Percentiles rank a stretch among this genome's conserved stretches.
Evolutionary conservation across 805 yeast species (phyloP).

Genomic region (Spathaspora arborariae): DNA sequence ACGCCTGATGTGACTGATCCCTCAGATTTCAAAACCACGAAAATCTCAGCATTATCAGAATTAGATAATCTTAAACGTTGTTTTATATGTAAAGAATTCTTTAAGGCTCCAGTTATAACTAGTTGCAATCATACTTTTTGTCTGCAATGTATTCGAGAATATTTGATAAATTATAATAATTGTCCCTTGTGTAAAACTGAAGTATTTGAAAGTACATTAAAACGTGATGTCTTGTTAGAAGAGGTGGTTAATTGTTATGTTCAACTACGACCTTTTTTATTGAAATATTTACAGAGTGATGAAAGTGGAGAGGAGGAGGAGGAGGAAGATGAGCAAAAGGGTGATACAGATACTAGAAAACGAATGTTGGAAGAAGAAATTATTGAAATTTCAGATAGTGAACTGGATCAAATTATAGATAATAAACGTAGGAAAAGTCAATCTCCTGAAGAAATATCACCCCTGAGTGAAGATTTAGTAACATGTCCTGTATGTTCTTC

Average conservation of each 20-base stretch:
- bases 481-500: slow-evolving; percentile 68
- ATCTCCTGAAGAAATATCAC: background rate
- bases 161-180: slow-evolving; percentile 51
- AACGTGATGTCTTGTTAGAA: slow-evolving; percentile 66
- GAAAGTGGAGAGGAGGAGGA: background rate
- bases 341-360: slow-evolving; percentile 6
- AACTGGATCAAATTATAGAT: background rate
- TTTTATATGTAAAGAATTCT: slow-evolving; percentile 82
- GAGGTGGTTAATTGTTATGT: slow-evolving; percentile 59
- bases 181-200: slow-evolving; percentile 81
- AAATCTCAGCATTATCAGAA: slow-evolving; percentile 51
- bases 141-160: slow-evolving; percentile 76
- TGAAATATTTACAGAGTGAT: slow-evolving; percentile 5
- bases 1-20: slow-evolving; percentile 53
- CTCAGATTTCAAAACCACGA: slow-evolving; percentile 60
- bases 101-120: slow-evolving; percentile 76
- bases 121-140: slow-evolving; percentile 89
- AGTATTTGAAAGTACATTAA: slow-evolving; percentile 63
- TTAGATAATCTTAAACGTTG: slow-evolving; percentile 76
- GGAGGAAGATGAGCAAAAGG: background rate
- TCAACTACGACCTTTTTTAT: slow-evolving; percentile 12
- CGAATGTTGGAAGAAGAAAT: slow-evolving; percentile 9
- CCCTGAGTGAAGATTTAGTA: slow-evolving; percentile 24
- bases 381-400: slow-evolving; percentile 6
- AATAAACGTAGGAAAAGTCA: slow-evolving; percentile 2